Evolutionary conservation across 2,329 filamentous ascomycete species (phyloP).

Genomic region (Botryotinia calthae): DNA sequence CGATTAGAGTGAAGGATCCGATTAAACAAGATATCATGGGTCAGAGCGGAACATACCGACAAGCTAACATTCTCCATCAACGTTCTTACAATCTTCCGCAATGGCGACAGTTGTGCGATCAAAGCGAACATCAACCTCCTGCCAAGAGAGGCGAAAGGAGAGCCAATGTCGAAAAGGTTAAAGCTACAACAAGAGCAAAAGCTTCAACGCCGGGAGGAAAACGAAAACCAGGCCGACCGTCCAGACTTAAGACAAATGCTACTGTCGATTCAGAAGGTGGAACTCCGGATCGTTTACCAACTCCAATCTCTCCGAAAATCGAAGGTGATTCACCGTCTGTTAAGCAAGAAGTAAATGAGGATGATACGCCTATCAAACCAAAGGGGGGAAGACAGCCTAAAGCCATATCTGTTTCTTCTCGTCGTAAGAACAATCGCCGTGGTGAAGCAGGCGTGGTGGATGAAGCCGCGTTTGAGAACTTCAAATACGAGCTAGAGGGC

Average conservation of each 20-base stretch:
- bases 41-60: slow-evolving; percentile 89
- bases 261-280: slow-evolving; percentile 41
- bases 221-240: slow-evolving; percentile 28
- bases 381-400: slow-evolving; percentile 50
- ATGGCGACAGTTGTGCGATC: slow-evolving; percentile 90
- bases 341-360: slow-evolving; percentile 43
- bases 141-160: slow-evolving; percentile 82
- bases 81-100: slow-evolving; percentile 95
- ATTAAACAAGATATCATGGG: slow-evolving; percentile 99
- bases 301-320: slow-evolving; percentile 50
- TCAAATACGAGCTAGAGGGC: slow-evolving; percentile 82
- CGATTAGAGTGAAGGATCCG: slow-evolving; percentile 89
- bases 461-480: slow-evolving; percentile 84
- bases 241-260: slow-evolving; percentile 31
- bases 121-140: slow-evolving; percentile 93
- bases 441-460: slow-evolving; percentile 82
- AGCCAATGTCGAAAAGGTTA: slow-evolving; percentile 43
- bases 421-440: slow-evolving; percentile 79
- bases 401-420: slow-evolving; percentile 72
- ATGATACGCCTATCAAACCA: slow-evolving; percentile 43
- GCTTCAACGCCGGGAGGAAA: slow-evolving; percentile 26
- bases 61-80: slow-evolving; percentile 95
- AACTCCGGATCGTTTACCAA: slow-evolving; percentile 48
- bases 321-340: slow-evolving; percentile 40
- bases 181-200: slow-evolving; percentile 37